Conservation (phyloP, 306 rosid species). For the Herpetospermum pedunculosum region DNA sequence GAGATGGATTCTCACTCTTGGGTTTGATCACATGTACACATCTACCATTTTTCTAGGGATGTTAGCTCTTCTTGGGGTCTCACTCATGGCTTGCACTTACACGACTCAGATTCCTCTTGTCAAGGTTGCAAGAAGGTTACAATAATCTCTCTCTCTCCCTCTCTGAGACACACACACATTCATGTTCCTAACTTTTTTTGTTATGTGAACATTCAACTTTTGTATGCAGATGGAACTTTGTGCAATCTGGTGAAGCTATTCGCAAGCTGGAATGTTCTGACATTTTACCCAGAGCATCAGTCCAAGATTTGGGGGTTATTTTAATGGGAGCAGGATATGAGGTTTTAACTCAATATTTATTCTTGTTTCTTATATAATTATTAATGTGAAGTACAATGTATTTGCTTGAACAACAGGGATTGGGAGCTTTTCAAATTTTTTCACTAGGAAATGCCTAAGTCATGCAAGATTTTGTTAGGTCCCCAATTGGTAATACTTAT, state of each 20-base stretch:
- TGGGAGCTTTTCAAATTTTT: neutral
- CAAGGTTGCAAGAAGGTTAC: slow-evolving; percentile 81
- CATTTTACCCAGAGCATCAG: slow-evolving; percentile 61
- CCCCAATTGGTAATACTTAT: too few species aligned
- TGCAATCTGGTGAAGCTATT: slow-evolving; percentile 63
- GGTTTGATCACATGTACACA: slow-evolving; percentile 89
- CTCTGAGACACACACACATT: neutral
- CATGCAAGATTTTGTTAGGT: too few species aligned
- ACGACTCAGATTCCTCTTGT: slow-evolving; percentile 89
- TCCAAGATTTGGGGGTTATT: slow-evolving; percentile 71
- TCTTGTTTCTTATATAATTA: neutral
- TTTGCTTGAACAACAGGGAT: neutral
- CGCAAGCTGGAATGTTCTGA: slow-evolving; percentile 83
- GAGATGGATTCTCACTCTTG: slow-evolving; percentile 93
- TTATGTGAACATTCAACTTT: slow-evolving; percentile 13
- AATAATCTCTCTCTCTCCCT: neutral
- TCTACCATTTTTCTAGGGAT: slow-evolving; percentile 65
- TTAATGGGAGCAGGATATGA: slow-evolving; percentile 97
- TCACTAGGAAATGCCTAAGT: neutral
- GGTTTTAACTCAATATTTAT: slow-evolving; percentile 28
- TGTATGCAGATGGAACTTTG: slow-evolving; percentile 62
- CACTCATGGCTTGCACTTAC: slow-evolving; percentile 94
- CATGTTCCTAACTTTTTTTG: neutral
- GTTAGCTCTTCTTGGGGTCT: slow-evolving; percentile 65
- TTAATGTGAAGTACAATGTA: neutral